A percentile compares a stretch with the other conserved stretches of the same genome.
phyloP scores from a whole-genome alignment of 805 yeast genomes.

The Cephaloascus fragrans region DNA sequence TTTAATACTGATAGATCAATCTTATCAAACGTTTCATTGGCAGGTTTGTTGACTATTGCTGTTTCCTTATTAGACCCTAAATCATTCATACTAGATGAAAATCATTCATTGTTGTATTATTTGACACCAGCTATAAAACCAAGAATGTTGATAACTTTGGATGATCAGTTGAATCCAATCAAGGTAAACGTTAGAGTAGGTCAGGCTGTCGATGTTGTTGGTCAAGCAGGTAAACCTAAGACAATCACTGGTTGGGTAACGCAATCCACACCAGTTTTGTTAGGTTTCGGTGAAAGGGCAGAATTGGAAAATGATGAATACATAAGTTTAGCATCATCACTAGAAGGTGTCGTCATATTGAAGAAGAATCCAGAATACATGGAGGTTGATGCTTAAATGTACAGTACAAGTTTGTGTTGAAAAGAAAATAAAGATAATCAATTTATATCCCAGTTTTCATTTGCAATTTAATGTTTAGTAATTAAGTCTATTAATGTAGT shows the following conservation, averaged over 20 bases:
- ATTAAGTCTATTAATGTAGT: too few relatives aligned
- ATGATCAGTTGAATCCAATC: constrained; percentile 81
- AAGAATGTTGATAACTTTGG: constrained; percentile 85
- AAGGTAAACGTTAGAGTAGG: constrained; percentile 98
- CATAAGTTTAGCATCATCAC: constrained; percentile 64
- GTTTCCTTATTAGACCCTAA: constrained; percentile 82
- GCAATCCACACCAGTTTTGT: constrained; percentile 91
- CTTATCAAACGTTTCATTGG: constrained; percentile 80
- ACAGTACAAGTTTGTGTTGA: too few relatives aligned
- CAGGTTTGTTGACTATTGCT: constrained; percentile 76
- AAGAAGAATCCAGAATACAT: constrained; percentile 82
- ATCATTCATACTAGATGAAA: constrained; percentile 62
- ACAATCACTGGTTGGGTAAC: constrained; percentile 99
- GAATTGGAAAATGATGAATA: constrained; percentile 94
- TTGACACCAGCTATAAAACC: constrained; percentile 87
- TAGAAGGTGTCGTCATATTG: constrained; percentile 91
- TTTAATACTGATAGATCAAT: constrained; percentile 84
- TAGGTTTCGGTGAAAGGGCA: constrained; percentile 92
- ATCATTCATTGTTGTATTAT: constrained; percentile 76
- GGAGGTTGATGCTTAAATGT: constrained; percentile 39
- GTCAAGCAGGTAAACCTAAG: constrained; percentile 98
- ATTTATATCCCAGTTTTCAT: background rate
- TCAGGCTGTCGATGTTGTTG: constrained; percentile 97
- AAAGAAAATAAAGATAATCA: too few relatives aligned
- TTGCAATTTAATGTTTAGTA: too few relatives aligned